Base-by-base conservation (phyloP, 345 rosid species). In the Gossypium herbaceum region DNA sequence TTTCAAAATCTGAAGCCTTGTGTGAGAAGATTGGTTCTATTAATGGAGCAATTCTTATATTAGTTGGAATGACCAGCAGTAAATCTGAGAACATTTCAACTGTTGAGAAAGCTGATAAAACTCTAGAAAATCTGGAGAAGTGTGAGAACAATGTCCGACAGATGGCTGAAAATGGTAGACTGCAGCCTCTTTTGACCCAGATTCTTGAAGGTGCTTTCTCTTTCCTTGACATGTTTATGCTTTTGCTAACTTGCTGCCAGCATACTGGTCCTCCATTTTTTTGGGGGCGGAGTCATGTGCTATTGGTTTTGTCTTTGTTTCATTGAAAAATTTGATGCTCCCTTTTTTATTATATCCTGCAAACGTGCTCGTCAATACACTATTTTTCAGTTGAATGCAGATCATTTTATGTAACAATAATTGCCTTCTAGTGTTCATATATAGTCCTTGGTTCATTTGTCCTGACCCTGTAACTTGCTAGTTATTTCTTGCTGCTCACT, bases 21-120 rank as follows among this genome's bases (percentile, higher is more conserved):
- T 88, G 91, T 58, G 97, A 92, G 80, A 94, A 92, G 85, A 94
- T 94, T 75, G 98, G 98, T 74, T 90, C 94, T 11, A 64, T 91
- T 20, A 92, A 83, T 81, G 98, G 98, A 76, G 97, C 95, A 3
- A 92, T 94, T 84, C 89, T 94, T 12, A 88, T 94, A 59, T 82
- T 94, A 84, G 97, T 91, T 77, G 97, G 98, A 83, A 82, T 94
- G 85, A 80, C 96, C n/a, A 89, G 85, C 82, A 92, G 99, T 86
- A 90, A 91, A 69, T 94, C 99, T 1, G 98, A 92, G 83, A 84
- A 83, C 79, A 57, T 90, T 80, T 79, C 84, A 55, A 90, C 98
- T 43, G 94, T 94, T 84, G 97, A 92, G 83, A 91, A 80, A 80
- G 97, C 98, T 76, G 94, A 91, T 63, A 82, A 71, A 80, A 92